Evolutionary conservation across 2,329 filamentous ascomycete species (phyloP), one percentile per base, ranked within the genome.

Genomic region (Diaporthe vexans): DNA sequence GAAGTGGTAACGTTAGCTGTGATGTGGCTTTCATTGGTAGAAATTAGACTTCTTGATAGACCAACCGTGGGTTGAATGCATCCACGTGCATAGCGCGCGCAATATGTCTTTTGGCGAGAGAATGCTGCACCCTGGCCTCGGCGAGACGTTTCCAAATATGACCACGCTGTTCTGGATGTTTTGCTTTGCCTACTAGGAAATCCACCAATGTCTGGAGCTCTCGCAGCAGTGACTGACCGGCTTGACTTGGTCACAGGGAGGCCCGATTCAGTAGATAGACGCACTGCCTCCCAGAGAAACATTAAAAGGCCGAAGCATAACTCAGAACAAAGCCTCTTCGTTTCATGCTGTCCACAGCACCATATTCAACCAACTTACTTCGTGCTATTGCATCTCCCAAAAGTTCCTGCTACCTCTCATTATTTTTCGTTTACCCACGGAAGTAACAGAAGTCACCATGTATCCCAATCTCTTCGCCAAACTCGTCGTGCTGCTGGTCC

Each of bases 1-100:
- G 37, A 35, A 51, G n/a, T 72, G 72, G 72, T 71, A 54, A 74
- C 19, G 8, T 21, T 21, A 24, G 35, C 1, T 13, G 4, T 43
- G 57, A 10, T 10, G 11, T 3, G 21, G 4, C 33, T 33, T 26
- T 48, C 19, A 9, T 29, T 40, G 17, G 4, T 63, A 56, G 35
- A 11, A 7, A 33, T 43, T 37, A 52, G 46, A 52, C 24, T 21
- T 37, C 2, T 13, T 29, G 29, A 61, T 33, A 61, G 69, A 40
- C 4, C 2, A 63, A 58, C 70, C 24, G 46, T 72, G 37, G 48
- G 6, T 48, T 54, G 29, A 26, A 51, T 51, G 54, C 35, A 51
- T 57, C 24, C 51, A 26, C 83, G 83, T 67, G 61, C 54, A 57
- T 19, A 7, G 48, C n/a, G 9, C n/a, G 11, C n/a, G n/a, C 48